Evolutionary conservation across 75 land plant genomes (phyloP).

Genomic region (Sequoiadendron giganteum): DNA sequence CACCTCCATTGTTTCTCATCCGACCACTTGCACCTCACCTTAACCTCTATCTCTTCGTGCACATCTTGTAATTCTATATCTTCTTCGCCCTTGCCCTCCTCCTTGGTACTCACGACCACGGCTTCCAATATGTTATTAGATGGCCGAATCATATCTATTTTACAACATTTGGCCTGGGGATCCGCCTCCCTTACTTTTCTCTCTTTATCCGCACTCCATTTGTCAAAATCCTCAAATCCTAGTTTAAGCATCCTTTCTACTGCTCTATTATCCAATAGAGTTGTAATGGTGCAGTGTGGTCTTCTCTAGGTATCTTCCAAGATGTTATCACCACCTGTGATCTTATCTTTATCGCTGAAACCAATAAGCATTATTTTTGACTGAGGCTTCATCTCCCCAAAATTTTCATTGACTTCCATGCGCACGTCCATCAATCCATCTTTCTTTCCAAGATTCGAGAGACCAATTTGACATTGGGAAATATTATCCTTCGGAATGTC

Average conservation of each 20-base stretch:
- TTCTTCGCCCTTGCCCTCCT: neutral
- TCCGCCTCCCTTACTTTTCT: neutral
- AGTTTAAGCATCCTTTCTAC: neutral
- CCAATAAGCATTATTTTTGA: too few relatives aligned
- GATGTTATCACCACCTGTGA: too few relatives aligned
- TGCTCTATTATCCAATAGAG: neutral
- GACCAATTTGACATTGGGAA: neutral
- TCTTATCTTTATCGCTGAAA: too few relatives aligned
- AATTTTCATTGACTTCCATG: too few relatives aligned
- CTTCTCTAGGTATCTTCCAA: too few relatives aligned
- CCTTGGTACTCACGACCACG: too few relatives aligned
- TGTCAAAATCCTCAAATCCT: neutral
- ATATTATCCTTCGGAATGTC: neutral
- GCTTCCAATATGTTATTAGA: neutral
- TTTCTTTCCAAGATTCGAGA: neutral
- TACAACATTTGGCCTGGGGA: neutral
- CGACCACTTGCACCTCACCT: neutral
- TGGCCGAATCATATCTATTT: neutral
- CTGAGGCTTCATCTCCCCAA: too few relatives aligned
- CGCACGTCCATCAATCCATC: neutral
- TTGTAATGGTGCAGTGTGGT: neutral
- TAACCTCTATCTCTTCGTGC: neutral
- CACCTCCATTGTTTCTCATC: conserved; percentile 6
- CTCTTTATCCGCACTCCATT: neutral
- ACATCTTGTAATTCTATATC: neutral